Percentiles rank a stretch among this genome's conserved stretches.
Evolutionary conservation across 495 filamentous ascomycete genomes (phyloP).

Genomic region (Aspergillus diversus): DNA sequence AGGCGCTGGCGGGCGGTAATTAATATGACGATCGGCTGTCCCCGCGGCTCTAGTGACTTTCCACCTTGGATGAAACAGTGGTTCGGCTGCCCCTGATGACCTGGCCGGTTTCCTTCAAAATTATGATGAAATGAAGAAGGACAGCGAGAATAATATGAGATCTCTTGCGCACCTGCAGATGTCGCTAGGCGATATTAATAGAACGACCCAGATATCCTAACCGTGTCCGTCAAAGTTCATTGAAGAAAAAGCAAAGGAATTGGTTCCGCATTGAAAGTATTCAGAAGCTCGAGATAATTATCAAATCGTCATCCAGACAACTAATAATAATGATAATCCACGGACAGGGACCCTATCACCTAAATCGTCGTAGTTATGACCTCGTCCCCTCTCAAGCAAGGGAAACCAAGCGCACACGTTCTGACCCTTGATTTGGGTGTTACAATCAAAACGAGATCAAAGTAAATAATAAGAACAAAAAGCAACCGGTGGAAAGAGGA

Average conservation of each 20-base stretch:
- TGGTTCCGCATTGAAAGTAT: too few relatives aligned
- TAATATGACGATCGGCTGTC: slow-evolving; percentile 28
- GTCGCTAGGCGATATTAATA: too few relatives aligned
- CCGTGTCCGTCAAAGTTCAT: too few relatives aligned
- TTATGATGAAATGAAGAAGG: background rate
- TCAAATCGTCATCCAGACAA: too few relatives aligned
- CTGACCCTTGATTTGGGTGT: slow-evolving; percentile 6
- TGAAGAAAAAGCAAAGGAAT: too few relatives aligned
- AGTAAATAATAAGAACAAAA: background rate
- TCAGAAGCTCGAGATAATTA: too few relatives aligned
- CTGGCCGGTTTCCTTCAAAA: slow-evolving; percentile 15
- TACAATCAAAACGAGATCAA: background rate
- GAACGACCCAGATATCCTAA: too few relatives aligned
- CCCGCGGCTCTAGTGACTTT: slow-evolving; percentile 24
- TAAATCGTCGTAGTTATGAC: background rate
- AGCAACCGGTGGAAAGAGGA: background rate
- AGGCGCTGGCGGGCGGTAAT: background rate
- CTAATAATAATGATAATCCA: too few relatives aligned
- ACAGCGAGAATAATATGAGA: background rate
- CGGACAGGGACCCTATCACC: too few relatives aligned
- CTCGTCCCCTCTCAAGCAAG: background rate
- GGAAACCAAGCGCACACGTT: background rate
- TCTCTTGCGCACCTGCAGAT: too few relatives aligned
- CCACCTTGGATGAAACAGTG: slow-evolving; percentile 25
- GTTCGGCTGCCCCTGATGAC: slow-evolving; percentile 25